phyloP scores from a whole-genome alignment of 83 land plant genomes.

The Isoetes engelmannii region DNA sequence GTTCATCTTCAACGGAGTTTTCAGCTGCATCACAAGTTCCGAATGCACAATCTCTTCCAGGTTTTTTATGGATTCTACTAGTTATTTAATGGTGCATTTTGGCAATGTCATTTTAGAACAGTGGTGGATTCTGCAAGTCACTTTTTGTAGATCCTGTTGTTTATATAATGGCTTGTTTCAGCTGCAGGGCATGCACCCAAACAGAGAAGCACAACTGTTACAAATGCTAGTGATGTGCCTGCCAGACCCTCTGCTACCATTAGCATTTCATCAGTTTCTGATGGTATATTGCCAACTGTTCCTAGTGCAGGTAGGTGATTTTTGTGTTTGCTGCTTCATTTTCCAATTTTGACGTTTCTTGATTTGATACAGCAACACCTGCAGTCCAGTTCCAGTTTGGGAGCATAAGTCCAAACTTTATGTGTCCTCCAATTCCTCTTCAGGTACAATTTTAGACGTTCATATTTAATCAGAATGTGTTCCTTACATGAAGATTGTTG shows the following conservation, averaged over 20 bases:
- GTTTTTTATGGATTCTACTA: conserved; percentile 1
- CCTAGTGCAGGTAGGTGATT: background rate
- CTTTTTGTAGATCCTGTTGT: background rate
- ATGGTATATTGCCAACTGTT: background rate
- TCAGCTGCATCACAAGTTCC: conserved; percentile 12
- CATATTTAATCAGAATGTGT: no score
- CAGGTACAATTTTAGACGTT: no score
- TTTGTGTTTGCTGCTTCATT: background rate
- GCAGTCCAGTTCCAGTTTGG: conserved; percentile 80
- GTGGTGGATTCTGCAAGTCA: background rate
- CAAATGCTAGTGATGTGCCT: background rate
- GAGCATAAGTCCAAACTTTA: conserved; percentile 55
- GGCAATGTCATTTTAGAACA: conserved; percentile 14
- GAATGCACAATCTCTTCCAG: conserved; percentile 9
- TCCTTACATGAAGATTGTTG: conserved; percentile 40
- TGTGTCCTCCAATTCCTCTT: conserved; percentile 2
- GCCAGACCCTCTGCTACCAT: background rate
- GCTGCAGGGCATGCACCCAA: background rate
- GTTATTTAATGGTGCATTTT: conserved; percentile 4
- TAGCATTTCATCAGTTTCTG: background rate
- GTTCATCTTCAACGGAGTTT: conserved; percentile 18
- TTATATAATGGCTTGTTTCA: background rate
- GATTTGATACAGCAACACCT: conserved; percentile 33
- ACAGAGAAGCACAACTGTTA: no score
- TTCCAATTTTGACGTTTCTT: conserved; percentile 17